phyloP scores from a whole-genome alignment of 139 green algal species.

The Coccomyxa sp. region DNA sequence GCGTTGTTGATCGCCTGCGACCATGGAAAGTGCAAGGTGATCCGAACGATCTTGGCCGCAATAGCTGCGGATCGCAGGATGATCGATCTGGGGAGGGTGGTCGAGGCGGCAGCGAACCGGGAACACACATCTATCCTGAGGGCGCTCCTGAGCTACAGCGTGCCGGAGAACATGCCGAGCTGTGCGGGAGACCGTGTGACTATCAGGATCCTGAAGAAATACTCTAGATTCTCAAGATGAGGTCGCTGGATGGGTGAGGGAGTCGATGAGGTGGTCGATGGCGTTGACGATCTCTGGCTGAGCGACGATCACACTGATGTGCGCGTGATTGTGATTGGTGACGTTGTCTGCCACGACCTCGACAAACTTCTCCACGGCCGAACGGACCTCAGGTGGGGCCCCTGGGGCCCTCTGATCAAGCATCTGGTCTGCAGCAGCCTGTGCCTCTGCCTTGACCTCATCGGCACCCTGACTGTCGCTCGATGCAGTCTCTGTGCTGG shows the following conservation, averaged over 20 bases:
- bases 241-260: background rate
- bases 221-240: conserved; percentile 1
- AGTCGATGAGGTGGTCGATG: background rate
- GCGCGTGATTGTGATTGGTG: background rate
- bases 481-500: background rate
- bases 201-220: background rate
- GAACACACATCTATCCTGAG: background rate
- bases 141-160: background rate
- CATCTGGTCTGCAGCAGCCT: background rate
- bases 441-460: background rate
- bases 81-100: background rate
- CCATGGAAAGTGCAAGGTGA: background rate
- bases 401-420: background rate
- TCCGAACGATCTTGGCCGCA: background rate
- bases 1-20: background rate
- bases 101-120: background rate
- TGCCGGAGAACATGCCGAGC: background rate
- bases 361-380: background rate
- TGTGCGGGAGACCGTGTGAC: background rate
- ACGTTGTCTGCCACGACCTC: background rate
- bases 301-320: background rate
- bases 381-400: background rate
- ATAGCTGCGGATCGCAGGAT: background rate
- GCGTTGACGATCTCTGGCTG: background rate
- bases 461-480: background rate